Conservation (phyloP, 2,329 filamentous ascomycete species). For the Alternaria novae-zelandiae region DNA sequence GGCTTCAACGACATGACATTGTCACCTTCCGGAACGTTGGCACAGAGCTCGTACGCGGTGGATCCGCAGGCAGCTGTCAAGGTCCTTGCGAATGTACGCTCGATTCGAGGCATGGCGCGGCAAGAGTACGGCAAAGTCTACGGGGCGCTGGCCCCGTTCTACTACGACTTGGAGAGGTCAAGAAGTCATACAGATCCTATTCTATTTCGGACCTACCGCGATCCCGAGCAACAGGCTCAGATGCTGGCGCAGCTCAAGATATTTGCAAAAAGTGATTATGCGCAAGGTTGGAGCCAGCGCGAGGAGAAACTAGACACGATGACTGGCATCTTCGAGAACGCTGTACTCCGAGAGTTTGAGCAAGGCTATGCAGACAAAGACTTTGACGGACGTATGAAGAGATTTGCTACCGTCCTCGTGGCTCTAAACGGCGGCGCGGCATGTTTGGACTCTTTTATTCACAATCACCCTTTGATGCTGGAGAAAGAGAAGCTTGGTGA, state of each 20-base stretch:
- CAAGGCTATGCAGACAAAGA: slow-evolving; percentile 90
- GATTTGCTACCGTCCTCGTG: slow-evolving; percentile 86
- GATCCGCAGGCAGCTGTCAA: slow-evolving; percentile 71
- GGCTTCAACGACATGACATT: slow-evolving; percentile 82
- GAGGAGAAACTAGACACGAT: slow-evolving; percentile 76
- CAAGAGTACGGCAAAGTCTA: slow-evolving; percentile 93
- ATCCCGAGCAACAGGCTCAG: slow-evolving; percentile 87
- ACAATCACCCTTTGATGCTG: slow-evolving; percentile 84
- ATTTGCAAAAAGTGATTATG: slow-evolving; percentile 82
- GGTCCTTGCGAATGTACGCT: slow-evolving; percentile 73
- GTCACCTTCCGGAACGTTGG: slow-evolving; percentile 40
- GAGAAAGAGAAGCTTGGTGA: slow-evolving; percentile 74
- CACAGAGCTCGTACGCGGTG: slow-evolving; percentile 35
- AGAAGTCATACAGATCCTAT: slow-evolving; percentile 79
- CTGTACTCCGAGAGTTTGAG: slow-evolving; percentile 89
- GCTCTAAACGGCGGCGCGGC: slow-evolving; percentile 80
- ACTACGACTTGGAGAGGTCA: slow-evolving; percentile 77
- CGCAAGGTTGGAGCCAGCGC: slow-evolving; percentile 73
- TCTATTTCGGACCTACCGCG: slow-evolving; percentile 83
- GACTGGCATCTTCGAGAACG: slow-evolving; percentile 85
- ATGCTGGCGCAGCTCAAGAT: slow-evolving; percentile 81
- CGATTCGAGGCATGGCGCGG: slow-evolving; percentile 81
- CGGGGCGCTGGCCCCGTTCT: slow-evolving; percentile 85
- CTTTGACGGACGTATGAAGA: slow-evolving; percentile 84
- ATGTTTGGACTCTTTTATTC: slow-evolving; percentile 83